Percentiles rank a stretch among this genome's conserved stretches.
These are phyloP conservation scores for Solanum bulbocastanum DNA, from an alignment of 257 asterid species.

Conservation along the genomic window DNA sequence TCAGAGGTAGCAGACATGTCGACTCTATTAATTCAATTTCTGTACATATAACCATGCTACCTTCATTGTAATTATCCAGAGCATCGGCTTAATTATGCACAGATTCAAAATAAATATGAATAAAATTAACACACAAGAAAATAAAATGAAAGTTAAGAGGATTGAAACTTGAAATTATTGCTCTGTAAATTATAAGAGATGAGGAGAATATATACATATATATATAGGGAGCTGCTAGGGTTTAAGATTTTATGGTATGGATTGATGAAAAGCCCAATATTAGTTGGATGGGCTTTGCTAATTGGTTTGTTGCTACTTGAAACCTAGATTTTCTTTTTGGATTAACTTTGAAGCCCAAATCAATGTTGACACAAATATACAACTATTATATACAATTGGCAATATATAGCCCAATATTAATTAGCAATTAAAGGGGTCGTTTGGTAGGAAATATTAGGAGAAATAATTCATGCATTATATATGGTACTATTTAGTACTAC, in stretches of 20 bases:
- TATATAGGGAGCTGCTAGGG: neutral
- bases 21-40: constrained; percentile 16
- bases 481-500: too few relatives aligned
- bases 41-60: constrained; percentile 32
- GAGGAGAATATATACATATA: neutral
- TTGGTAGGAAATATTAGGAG: too few relatives aligned
- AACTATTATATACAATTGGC: too few relatives aligned
- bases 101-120: neutral
- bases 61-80: constrained; percentile 22
- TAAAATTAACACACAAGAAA: neutral
- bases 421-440: too few relatives aligned
- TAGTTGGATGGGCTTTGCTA: neutral
- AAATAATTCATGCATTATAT: too few relatives aligned
- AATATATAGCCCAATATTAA: too few relatives aligned
- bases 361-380: neutral
- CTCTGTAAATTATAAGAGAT: neutral
- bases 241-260: neutral
- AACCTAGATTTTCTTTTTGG: neutral
- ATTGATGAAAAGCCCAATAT: neutral
- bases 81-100: constrained; percentile 27
- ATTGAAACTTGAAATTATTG: neutral
- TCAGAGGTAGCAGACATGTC: constrained; percentile 32
- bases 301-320: neutral
- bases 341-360: neutral
- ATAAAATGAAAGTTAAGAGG: neutral